phyloP scores from a whole-genome alignment of 495 filamentous ascomycete genomes.

The Hypoxylon crocopeplum region DNA sequence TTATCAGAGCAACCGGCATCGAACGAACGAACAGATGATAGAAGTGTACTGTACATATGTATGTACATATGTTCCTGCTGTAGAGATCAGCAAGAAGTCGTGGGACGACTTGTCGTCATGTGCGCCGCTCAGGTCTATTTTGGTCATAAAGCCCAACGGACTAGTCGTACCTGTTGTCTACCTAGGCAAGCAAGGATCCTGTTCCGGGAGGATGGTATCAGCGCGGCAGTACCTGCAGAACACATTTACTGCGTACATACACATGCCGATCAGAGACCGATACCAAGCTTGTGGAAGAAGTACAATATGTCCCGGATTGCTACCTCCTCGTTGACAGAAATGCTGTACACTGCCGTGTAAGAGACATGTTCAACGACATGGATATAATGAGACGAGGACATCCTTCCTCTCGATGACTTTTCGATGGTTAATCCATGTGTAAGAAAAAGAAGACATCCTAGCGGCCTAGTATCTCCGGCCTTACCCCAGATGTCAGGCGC shows the following conservation, averaged over 20 bases:
- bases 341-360: too few species aligned
- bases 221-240: conserved; percentile 33
- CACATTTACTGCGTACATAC: background rate
- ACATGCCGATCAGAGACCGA: conserved; percentile 11
- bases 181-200: conserved; percentile 5
- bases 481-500: conserved; percentile 8
- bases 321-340: too few species aligned
- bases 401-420: too few species aligned
- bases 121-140: background rate
- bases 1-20: conserved; percentile 17
- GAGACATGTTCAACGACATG: too few species aligned
- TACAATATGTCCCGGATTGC: background rate
- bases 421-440: background rate
- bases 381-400: too few species aligned
- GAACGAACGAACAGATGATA: background rate
- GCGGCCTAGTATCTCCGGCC: background rate
- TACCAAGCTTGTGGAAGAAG: background rate
- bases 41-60: too few species aligned
- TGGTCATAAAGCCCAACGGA: background rate
- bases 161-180: background rate
- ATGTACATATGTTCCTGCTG: too few species aligned
- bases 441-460: too few species aligned
- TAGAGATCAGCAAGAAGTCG: too few species aligned
- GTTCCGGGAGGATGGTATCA: conserved; percentile 24
- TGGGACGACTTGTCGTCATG: conserved; percentile 9